Base-by-base conservation (phyloP, 2,329 filamentous ascomycete species). In the Fusarium sp. region DNA sequence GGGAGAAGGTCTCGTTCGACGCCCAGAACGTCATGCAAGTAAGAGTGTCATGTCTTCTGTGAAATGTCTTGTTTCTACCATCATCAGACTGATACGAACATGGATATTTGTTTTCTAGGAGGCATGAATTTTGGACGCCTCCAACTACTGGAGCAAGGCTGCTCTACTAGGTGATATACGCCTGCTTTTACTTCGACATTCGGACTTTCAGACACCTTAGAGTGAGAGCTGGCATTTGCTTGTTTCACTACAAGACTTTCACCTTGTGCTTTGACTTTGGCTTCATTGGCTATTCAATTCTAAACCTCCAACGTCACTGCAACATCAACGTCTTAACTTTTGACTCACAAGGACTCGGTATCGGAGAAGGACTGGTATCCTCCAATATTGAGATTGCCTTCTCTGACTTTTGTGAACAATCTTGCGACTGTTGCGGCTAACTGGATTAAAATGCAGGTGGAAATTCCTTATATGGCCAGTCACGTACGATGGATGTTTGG, bases 1-100 rank as follows among this genome's bases (percentile, higher is more conserved):
- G 61, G 61, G 61, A 57, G 53, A 49, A 32, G 21, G 29, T 52
- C 17, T 57, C 33, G 47, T 49, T 43, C 33, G 49, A 57, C 38
- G 21, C 25, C 51, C 37, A 57, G 62, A 48, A 55, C 43, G 39
- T 19, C 46, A 50, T 48, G 52, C 42, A 38, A 32, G 31, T 42
- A 23, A 27, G 46, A 27, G 33, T n/a, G 38, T 37, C 36, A 41
- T 49, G 6, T 32, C 42, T 61, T 35, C 13, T 23, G 42, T 44
- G 36, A 31, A 11, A 53, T 53, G 51, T 31, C 47, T 46, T 37
- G 53, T 27, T 32, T n/a, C 10, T 29, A 10, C 25, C 32, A n/a
- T 11, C 4, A 14, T 7, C 14, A 21, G 9, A 29, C 10, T 27
- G 29, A 33, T 13, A 32, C 46, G 14, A 27, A 14, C 11, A 23